These are phyloP conservation scores for Hericium erinaceus DNA, from an alignment of 768 basidiomycete species.

Conservation along the genomic window DNA sequence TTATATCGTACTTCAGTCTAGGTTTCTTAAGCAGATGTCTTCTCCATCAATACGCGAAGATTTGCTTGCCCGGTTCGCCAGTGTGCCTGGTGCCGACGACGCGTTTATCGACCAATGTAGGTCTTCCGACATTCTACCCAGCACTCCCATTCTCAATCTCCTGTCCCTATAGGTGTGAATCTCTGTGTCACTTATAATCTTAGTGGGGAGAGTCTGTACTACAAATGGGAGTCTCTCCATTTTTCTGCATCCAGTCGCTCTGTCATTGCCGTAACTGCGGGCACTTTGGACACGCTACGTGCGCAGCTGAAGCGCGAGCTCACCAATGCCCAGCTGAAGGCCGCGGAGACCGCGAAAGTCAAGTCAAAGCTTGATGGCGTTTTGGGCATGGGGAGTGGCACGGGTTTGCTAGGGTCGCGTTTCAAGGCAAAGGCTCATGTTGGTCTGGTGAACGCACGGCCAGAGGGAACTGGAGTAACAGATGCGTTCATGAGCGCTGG, in stretches of 20 bases:
- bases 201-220: constrained; percentile 42
- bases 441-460: neutral
- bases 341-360: neutral
- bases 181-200: constrained; percentile 58
- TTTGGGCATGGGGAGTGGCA: neutral
- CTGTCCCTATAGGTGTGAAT: constrained; percentile 36
- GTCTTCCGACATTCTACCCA: neutral
- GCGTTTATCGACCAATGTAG: constrained; percentile 10
- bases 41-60: neutral
- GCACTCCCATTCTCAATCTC: neutral
- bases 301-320: constrained; percentile 1
- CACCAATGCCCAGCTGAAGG: neutral
- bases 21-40: no score
- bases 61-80: neutral
- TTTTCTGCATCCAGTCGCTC: neutral
- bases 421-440: neutral
- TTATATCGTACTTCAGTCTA: no score
- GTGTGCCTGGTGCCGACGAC: constrained; percentile 5
- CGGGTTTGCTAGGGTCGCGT: neutral
- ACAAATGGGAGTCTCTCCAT: constrained; percentile 54
- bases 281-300: neutral
- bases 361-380: neutral
- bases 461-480: neutral
- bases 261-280: constrained; percentile 7
- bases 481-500: neutral